A percentile compares a stretch with the other conserved stretches of the same genome.
Conservation (phyloP, 1,139 yeast species). For the Kodamaea alishanica region DNA sequence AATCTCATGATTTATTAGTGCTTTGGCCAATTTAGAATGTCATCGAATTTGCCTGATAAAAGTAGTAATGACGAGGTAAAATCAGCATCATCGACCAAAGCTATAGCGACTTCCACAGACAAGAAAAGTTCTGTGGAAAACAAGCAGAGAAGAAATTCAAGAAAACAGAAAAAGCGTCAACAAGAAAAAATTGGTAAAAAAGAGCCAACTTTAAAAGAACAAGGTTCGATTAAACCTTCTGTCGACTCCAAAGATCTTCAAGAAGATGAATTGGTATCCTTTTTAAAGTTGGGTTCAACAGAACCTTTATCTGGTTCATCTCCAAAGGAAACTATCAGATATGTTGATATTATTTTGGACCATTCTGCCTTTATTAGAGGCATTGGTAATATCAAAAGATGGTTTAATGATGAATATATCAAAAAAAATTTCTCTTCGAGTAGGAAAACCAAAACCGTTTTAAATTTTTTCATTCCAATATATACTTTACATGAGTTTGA, state of each 20-base stretch:
- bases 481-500: slow-evolving; percentile 59
- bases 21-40: no score
- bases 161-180: no score
- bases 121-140: background rate
- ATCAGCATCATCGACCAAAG: no score
- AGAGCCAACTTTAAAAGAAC: no score
- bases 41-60: no score
- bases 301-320: slow-evolving; percentile 8
- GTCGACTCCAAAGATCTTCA: background rate
- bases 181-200: no score
- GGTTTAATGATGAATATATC: slow-evolving; percentile 46
- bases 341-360: slow-evolving; percentile 47
- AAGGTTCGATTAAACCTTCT: no score
- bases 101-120: background rate
- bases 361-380: slow-evolving; percentile 60
- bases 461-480: slow-evolving; percentile 44
- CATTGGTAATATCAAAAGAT: slow-evolving; percentile 54
- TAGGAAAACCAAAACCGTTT: slow-evolving; percentile 17
- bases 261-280: slow-evolving; percentile 2
- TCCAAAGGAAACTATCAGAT: slow-evolving; percentile 3
- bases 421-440: slow-evolving; percentile 16
- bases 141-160: background rate
- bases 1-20: no score
- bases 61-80: no score
- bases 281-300: background rate